Conservation (phyloP, 2,329 filamentous ascomycete genomes). For the Pseudodiploospora longispora region DNA sequence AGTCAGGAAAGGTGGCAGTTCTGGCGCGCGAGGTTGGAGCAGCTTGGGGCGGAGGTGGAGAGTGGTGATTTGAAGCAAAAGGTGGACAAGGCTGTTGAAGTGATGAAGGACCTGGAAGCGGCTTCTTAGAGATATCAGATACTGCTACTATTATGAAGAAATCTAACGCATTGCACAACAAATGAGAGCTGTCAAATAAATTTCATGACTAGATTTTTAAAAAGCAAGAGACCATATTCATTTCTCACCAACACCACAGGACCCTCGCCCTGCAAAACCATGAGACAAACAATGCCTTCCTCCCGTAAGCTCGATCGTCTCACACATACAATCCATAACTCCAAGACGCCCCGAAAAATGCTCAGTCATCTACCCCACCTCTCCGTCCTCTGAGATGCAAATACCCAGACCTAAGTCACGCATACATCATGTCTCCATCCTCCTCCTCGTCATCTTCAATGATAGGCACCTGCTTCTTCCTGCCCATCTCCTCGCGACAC, state of each 20-base stretch:
- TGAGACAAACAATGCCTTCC: no score
- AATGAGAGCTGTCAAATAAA: no score
- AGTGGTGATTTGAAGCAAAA: slow-evolving; percentile 14
- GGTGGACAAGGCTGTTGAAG: slow-evolving; percentile 12
- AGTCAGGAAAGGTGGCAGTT: slow-evolving; percentile 21
- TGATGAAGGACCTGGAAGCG: slow-evolving; percentile 15
- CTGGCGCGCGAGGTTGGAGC: slow-evolving; percentile 21
- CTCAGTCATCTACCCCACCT: not conserved
- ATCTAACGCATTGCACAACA: no score
- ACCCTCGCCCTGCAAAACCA: no score
- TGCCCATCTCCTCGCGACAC: slow-evolving; percentile 51
- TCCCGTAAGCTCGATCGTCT: no score
- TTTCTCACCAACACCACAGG: no score
- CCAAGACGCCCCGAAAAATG: slow-evolving; percentile 15
- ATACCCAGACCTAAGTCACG: slow-evolving; percentile 12
- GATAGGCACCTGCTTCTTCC: slow-evolving; percentile 41
- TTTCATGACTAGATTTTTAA: no score
- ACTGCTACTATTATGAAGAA: no score
- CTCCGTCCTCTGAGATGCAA: not conserved
- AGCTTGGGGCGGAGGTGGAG: slow-evolving; percentile 11
- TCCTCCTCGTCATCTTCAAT: slow-evolving; percentile 43
- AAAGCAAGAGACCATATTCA: no score
- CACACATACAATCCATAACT: slow-evolving; percentile 12
- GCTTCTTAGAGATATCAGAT: no score
- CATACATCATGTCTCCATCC: slow-evolving; percentile 41